phyloP scores from a whole-genome alignment of 306 rosid species.

The cucumber (Cucumis sativus) region DNA sequence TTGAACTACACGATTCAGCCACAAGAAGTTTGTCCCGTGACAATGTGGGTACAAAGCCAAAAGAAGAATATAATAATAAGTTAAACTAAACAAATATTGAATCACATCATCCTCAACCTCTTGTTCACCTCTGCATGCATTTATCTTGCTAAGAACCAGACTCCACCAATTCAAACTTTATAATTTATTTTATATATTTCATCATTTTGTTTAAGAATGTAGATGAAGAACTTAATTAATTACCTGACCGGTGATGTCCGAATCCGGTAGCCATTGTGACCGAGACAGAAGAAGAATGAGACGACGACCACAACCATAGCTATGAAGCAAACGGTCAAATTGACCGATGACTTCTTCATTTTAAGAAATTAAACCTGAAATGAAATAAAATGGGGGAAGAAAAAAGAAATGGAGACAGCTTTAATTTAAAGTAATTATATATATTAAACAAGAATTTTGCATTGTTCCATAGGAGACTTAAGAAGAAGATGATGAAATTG shows the following conservation, averaged over 20 bases:
- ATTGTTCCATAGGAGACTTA: not conserved
- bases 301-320: not conserved
- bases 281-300: not conserved
- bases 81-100: not conserved
- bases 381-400: no score
- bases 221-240: not conserved
- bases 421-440: no score
- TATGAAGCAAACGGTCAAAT: conserved; percentile 8
- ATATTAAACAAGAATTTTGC: no score
- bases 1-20: not conserved
- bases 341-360: conserved; percentile 8
- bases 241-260: conserved; percentile 21
- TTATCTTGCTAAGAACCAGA: not conserved
- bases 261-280: not conserved
- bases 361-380: not conserved
- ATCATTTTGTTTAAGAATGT: no score
- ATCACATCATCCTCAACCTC: not conserved
- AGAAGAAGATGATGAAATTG: not conserved
- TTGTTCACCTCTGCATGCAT: not conserved
- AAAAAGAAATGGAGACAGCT: no score
- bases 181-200: no score
- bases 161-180: not conserved
- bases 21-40: not conserved
- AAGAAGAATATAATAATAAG: no score
- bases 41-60: not conserved